Conservation (phyloP, 108 stramenopile species). For the Nitzschia inconspicua region DNA sequence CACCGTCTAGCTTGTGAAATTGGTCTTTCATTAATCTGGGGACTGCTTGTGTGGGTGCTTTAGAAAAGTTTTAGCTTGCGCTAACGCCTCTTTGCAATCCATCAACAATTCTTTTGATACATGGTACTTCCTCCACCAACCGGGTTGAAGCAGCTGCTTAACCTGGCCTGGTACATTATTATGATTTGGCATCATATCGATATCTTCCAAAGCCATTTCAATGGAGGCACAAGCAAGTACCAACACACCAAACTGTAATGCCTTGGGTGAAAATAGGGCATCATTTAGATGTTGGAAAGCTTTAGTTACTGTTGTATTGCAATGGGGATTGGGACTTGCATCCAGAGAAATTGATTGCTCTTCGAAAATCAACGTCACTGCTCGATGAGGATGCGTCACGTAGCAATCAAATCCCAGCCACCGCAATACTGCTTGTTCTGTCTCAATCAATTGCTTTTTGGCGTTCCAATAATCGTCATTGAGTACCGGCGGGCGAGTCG, state of each 20-base stretch:
- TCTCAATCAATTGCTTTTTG: slow-evolving; percentile 62
- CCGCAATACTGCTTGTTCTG: slow-evolving; percentile 65
- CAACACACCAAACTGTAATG: slow-evolving; percentile 37
- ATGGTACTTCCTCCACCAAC: too few relatives aligned
- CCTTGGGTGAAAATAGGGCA: slow-evolving; percentile 39
- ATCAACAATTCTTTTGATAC: too few relatives aligned
- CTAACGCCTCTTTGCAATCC: too few relatives aligned
- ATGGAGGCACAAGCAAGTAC: slow-evolving; percentile 54
- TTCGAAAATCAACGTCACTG: slow-evolving; percentile 30
- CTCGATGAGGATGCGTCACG: slow-evolving; percentile 75
- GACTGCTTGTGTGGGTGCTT: too few relatives aligned
- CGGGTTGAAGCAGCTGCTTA: too few relatives aligned
- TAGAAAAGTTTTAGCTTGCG: too few relatives aligned
- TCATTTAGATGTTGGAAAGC: slow-evolving; percentile 51
- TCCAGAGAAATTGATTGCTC: background rate
- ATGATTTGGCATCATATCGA: too few relatives aligned
- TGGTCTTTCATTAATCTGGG: too few relatives aligned
- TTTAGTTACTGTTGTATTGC: background rate
- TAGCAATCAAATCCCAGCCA: slow-evolving; percentile 73
- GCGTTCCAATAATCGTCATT: slow-evolving; percentile 70
- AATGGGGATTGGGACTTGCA: background rate
- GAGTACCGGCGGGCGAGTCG: slow-evolving; percentile 21
- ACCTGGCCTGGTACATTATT: too few relatives aligned
- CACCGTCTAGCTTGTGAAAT: too few relatives aligned
- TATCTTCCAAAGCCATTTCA: slow-evolving; percentile 37